Base-by-base conservation (phyloP, 352 stramenopile species). In the Halophytophthora polymorphica region DNA sequence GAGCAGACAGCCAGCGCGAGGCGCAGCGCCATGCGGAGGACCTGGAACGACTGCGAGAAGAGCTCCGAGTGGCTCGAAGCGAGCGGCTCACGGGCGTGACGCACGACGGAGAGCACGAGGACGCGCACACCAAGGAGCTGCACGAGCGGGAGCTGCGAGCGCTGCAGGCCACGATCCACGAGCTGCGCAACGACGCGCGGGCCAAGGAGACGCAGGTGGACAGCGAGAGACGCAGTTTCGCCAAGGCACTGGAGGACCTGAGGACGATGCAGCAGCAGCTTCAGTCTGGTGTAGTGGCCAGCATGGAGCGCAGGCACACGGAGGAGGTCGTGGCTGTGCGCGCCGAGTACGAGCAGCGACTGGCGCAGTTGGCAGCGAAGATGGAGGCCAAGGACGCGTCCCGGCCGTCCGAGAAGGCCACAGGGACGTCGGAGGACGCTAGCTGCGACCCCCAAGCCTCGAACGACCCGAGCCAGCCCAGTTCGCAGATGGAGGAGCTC, bases 401-500 rank as follows among this genome's bases (percentile, higher is more conserved):
- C 34, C 41, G 3, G 35, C 22, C 14, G 10, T 10, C 13, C 5
- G 36, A 42, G 5, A 28, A 19, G 14, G 41, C 39, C 11, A 35
- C 19, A 37, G 28, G 18, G 11, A 29, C 21, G 15, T 3, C 21
- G 29, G 34, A 40, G 10, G 51, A 45, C 25, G 29, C 47, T 14
- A 57, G 48, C 35, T 55, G 18, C 2, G 22, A 58, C 21, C 12
- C n/a, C n/a, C n/a, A 73, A 22, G 44, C n/a, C n/a, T n/a, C n/a
- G n/a, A n/a, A n/a, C n/a, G n/a, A n/a, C n/a, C n/a, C n/a, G n/a
- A n/a, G n/a, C n/a, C n/a, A n/a, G n/a, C n/a, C n/a, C n/a, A n/a
- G n/a, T n/a, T n/a, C 50, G 22, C 61, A 67, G 7, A 61, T 87
- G 19, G 55, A 69, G 45, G 66, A 64, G 34, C 69, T 87, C 37